phyloP scores from a whole-genome alignment of 495 filamentous ascomycete genomes.

The Echria macrotheca region DNA sequence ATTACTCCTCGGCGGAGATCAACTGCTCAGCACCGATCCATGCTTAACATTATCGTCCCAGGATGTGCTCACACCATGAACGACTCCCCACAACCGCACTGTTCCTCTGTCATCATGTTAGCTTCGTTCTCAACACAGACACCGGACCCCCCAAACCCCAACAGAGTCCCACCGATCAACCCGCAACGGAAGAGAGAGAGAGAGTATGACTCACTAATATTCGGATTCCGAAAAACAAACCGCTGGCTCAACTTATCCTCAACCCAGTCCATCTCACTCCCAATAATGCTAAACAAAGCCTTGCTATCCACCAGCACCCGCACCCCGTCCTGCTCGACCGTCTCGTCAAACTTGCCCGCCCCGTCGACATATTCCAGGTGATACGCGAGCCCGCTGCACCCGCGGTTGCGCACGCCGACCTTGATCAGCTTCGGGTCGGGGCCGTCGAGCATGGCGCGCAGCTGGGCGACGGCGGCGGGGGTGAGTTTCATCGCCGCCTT shows the following conservation, averaged over 20 bases:
- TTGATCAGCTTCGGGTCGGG: slow-evolving; percentile 88
- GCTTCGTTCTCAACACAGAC: not conserved
- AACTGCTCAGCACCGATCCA: too few species aligned
- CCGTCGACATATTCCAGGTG: slow-evolving; percentile 93
- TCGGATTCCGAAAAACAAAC: slow-evolving; percentile 95
- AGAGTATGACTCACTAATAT: slow-evolving; percentile 74
- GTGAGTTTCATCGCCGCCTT: slow-evolving; percentile 91
- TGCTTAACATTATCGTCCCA: too few species aligned
- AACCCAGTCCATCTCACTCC: slow-evolving; percentile 98
- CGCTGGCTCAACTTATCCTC: slow-evolving; percentile 85
- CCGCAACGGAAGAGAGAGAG: too few species aligned
- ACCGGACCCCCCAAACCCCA: too few species aligned
- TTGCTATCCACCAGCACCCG: slow-evolving; percentile 95
- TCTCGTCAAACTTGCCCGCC: slow-evolving; percentile 79
- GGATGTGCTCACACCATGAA: slow-evolving; percentile 90
- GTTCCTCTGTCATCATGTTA: slow-evolving; percentile 62
- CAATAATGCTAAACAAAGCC: slow-evolving; percentile 94
- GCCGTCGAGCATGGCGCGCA: slow-evolving; percentile 66
- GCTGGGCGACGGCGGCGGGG: slow-evolving; percentile 65
- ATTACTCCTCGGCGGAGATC: too few species aligned
- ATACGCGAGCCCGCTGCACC: slow-evolving; percentile 96
- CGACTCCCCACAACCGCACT: slow-evolving; percentile 95
- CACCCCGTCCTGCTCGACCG: slow-evolving; percentile 92
- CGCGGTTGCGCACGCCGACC: slow-evolving; percentile 87
- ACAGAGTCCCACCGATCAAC: too few species aligned